phyloP scores from a whole-genome alignment of 495 filamentous ascomycete genomes.

The Xylaria palmicola region DNA sequence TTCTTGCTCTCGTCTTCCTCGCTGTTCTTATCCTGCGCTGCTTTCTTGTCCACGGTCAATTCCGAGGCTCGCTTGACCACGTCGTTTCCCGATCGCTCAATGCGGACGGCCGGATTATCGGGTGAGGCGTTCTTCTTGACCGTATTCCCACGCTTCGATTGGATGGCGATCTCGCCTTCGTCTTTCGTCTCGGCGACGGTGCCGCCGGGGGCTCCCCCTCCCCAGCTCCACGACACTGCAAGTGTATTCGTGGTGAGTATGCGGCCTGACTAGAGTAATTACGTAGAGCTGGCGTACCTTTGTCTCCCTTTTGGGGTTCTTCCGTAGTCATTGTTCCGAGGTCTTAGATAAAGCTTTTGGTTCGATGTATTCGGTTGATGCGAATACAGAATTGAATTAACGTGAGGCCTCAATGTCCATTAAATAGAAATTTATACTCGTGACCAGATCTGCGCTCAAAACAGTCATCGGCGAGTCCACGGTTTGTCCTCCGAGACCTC shows the following conservation, averaged over 20 bases:
- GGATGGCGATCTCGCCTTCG: conserved; percentile 56
- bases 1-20: conserved; percentile 19
- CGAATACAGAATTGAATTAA: no score
- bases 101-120: conserved; percentile 57
- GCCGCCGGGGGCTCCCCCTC: conserved; percentile 50
- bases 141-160: conserved; percentile 60
- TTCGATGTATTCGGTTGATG: conserved; percentile 13
- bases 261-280: background rate
- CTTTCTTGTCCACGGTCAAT: conserved; percentile 46
- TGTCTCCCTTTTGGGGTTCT: conserved; percentile 22
- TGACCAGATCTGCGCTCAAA: no score
- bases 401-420: no score
- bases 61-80: conserved; percentile 61
- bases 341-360: background rate
- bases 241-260: background rate
- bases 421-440: no score
- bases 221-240: conserved; percentile 61
- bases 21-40: conserved; percentile 3
- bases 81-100: conserved; percentile 59
- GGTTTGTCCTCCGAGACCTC: background rate
- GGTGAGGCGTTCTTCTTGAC: conserved; percentile 59
- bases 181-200: conserved; percentile 58
- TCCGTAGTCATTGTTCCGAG: conserved; percentile 1
- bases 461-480: background rate
- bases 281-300: conserved; percentile 18